Conservation (phyloP, 1,139 yeast genomes). For the Saccharomyces hybrid region DNA sequence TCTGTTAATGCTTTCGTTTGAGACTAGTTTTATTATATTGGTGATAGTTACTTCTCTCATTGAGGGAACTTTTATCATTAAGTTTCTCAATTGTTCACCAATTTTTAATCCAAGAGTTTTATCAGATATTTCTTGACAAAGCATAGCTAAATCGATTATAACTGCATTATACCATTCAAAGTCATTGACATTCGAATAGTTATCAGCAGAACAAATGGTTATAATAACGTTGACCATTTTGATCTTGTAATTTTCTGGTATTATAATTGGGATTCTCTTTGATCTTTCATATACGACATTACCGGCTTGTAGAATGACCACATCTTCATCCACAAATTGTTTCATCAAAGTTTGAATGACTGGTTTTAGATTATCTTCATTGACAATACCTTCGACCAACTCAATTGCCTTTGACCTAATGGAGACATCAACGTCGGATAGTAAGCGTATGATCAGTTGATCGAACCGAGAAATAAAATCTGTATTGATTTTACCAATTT, state of each 20-base stretch:
- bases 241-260: slow-evolving; percentile 54
- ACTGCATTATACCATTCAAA: slow-evolving; percentile 86
- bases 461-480: slow-evolving; percentile 56
- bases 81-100: slow-evolving; percentile 65
- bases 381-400: slow-evolving; percentile 63
- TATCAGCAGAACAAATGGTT: slow-evolving; percentile 50
- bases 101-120: slow-evolving; percentile 42
- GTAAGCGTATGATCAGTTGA: slow-evolving; percentile 61
- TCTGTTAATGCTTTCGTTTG: slow-evolving; percentile 30
- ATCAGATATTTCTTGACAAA: slow-evolving; percentile 40
- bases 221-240: slow-evolving; percentile 52
- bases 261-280: slow-evolving; percentile 29
- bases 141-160: slow-evolving; percentile 57
- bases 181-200: slow-evolving; percentile 70
- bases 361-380: slow-evolving; percentile 64
- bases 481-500: slow-evolving; percentile 71
- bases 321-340: slow-evolving; percentile 51
- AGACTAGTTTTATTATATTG: slow-evolving; percentile 35
- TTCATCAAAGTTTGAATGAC: slow-evolving; percentile 62
- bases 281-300: slow-evolving; percentile 7
- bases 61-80: slow-evolving; percentile 77
- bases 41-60: slow-evolving; percentile 45
- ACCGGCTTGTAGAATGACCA: slow-evolving; percentile 17
- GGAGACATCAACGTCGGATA: slow-evolving; percentile 75
- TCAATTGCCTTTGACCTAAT: slow-evolving; percentile 80